Conservation (phyloP, 192 early-diverging fungal species). For the Chytriomyces hyalinus region DNA sequence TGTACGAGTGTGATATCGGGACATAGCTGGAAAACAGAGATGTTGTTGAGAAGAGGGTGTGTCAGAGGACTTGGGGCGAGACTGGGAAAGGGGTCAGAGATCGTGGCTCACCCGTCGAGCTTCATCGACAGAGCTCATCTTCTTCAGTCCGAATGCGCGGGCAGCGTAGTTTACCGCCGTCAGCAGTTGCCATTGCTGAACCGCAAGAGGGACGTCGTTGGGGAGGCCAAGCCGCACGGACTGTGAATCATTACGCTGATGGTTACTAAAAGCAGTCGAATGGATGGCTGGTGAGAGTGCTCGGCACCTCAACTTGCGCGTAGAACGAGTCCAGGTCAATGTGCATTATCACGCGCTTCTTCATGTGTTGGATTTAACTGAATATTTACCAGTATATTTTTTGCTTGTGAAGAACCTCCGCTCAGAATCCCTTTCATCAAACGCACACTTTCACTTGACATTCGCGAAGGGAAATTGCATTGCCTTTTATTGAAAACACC, state of each 20-base stretch:
- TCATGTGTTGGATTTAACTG: background rate
- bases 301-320: conserved; percentile 45
- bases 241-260: background rate
- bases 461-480: too few relatives aligned
- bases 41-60: background rate
- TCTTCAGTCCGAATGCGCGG: conserved; percentile 74
- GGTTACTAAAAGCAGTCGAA: background rate
- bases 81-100: conserved; percentile 10
- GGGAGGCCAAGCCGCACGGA: conserved; percentile 69
- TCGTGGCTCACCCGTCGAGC: conserved; percentile 54
- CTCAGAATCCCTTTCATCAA: too few relatives aligned
- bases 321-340: conserved; percentile 37
- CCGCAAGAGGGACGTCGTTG: conserved; percentile 72
- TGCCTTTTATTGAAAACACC: too few relatives aligned
- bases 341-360: conserved; percentile 19
- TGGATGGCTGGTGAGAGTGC: background rate
- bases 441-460: too few relatives aligned
- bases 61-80: background rate
- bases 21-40: conserved; percentile 24
- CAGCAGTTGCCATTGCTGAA: conserved; percentile 90
- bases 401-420: too few relatives aligned
- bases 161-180: conserved; percentile 85
- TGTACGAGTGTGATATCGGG: conserved; percentile 75
- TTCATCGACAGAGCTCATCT: conserved; percentile 59
- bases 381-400: too few relatives aligned